phyloP scores from a whole-genome alignment of 805 yeast species.

The Spathaspora hagerdaliae region DNA sequence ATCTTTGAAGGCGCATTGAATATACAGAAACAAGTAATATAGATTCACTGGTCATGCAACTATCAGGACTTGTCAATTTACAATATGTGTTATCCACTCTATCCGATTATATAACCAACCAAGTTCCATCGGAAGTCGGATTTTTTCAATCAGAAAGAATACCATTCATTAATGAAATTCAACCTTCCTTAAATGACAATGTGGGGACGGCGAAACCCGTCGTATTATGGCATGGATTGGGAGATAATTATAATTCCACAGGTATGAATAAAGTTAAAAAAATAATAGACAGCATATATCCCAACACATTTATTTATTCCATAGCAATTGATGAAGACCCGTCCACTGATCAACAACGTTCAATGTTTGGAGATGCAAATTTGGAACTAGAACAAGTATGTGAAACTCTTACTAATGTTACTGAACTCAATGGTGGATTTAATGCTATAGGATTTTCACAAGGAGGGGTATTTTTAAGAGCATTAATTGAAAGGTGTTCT shows the following conservation, averaged over 20 bases:
- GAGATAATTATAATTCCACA: slow-evolving; percentile 64
- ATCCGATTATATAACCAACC: background rate
- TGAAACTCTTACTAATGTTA: slow-evolving; percentile 41
- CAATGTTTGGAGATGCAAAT: slow-evolving; percentile 58
- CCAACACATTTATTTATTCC: slow-evolving; percentile 51
- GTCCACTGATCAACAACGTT: slow-evolving; percentile 47
- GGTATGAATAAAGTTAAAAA: slow-evolving; percentile 49
- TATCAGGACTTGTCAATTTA: slow-evolving; percentile 1
- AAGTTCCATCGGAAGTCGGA: background rate
- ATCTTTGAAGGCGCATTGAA: background rate
- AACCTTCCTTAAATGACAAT: background rate
- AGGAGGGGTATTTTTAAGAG: slow-evolving; percentile 78
- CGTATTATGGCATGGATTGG: slow-evolving; percentile 83
- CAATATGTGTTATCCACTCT: background rate
- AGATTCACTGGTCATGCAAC: background rate
- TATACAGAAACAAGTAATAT: too few relatives aligned
- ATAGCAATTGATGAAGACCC: slow-evolving; percentile 49
- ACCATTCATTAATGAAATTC: background rate
- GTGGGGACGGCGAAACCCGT: slow-evolving; percentile 37
- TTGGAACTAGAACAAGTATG: slow-evolving; percentile 55
- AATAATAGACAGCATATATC: slow-evolving; percentile 41
- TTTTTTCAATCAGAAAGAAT: background rate
- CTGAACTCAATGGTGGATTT: slow-evolving; percentile 52
- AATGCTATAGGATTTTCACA: slow-evolving; percentile 79
- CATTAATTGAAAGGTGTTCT: slow-evolving; percentile 57